Evolutionary conservation across 805 yeast species (phyloP).

Genomic region (Ogataea glucozyma): DNA sequence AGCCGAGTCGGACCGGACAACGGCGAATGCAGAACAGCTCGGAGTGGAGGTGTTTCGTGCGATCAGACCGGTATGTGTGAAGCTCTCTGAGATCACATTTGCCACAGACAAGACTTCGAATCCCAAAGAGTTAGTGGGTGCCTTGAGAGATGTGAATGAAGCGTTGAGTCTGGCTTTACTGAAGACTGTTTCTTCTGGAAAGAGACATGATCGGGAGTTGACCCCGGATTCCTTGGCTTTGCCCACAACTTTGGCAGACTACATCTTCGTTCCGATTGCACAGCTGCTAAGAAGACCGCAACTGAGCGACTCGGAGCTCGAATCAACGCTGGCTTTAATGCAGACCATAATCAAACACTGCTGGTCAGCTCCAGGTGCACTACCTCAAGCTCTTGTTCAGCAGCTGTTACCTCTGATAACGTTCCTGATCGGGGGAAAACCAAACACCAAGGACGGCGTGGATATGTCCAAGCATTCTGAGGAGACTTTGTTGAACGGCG

Average conservation of each 20-base stretch:
- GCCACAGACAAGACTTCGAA: constrained; percentile 38
- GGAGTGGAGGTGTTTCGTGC: constrained; percentile 22
- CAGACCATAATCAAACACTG: constrained; percentile 44
- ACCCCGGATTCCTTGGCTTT: constrained; percentile 16
- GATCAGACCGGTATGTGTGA: constrained; percentile 45
- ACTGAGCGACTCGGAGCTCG: constrained; percentile 48
- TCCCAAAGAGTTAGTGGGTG: constrained; percentile 32
- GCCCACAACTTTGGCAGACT: constrained; percentile 53
- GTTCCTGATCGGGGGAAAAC: constrained; percentile 47
- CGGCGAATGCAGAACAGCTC: constrained; percentile 3
- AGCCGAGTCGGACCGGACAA: background rate
- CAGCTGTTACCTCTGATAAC: constrained; percentile 51
- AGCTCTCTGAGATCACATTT: constrained; percentile 44
- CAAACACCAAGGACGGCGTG: constrained; percentile 34
- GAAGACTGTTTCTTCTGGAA: background rate
- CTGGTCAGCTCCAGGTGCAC: constrained; percentile 44
- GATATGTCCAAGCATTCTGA: constrained; percentile 33
- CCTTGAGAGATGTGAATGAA: constrained; percentile 37
- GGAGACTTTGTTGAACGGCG: constrained; percentile 41
- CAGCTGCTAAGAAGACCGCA: constrained; percentile 48
- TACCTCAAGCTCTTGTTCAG: constrained; percentile 39
- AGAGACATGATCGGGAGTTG: background rate
- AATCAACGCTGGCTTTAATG: constrained; percentile 46
- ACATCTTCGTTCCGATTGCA: constrained; percentile 61
- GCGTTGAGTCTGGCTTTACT: constrained; percentile 14